Base-by-base conservation (phyloP, 352 stramenopile species). In the Phytophthora vignae region DNA sequence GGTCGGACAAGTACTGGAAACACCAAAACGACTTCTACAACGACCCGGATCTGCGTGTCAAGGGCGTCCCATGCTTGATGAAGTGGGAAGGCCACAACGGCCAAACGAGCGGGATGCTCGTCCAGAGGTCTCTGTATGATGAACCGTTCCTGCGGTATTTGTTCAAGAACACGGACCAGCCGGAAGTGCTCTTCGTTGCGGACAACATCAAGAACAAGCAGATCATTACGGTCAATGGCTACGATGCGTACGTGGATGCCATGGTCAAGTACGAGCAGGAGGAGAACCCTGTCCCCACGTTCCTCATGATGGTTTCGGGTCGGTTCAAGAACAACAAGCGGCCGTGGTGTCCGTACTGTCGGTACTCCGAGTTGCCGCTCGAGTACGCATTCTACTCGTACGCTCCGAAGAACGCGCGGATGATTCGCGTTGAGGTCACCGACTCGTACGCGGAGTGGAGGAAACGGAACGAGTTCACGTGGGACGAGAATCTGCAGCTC, bases 331-430 rank as follows among this genome's bases (percentile, higher is more conserved):
- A 79, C 53, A 95, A 95, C 68, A 87, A 93, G 46, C 78, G 88
- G 2, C 84, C 85, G 49, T 95, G 88, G 86, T 95, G 88, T 74
- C 83, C 85, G 15, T 95, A 92, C 74, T 95, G 88, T 55, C 86
- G 88, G 17, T 94, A 82, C 69, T 90, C 83, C 4, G 83, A 95
- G 66, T 63, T 93, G 29, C 84, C 86, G 1, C 29, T 92, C 17
- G 84, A 95, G 74, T 93, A 90, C 58, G 78, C 76, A 0, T 95
- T 93, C 67, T 90, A 88, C 49, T 69, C 75, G n/a, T 93, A 88
- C 38, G 88, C 88, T 11, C 86, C 86, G 1, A 77, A 80, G 3
- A 77, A 83, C 25, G 65, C 88, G 0, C 72, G 80, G 12, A 66
- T 95, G 53, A 73, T 94, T 60, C 82, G 84, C 6, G 80, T 94